phyloP scores from a whole-genome alignment of 2,329 filamentous ascomycete genomes.

The Venturia oleaginea region DNA sequence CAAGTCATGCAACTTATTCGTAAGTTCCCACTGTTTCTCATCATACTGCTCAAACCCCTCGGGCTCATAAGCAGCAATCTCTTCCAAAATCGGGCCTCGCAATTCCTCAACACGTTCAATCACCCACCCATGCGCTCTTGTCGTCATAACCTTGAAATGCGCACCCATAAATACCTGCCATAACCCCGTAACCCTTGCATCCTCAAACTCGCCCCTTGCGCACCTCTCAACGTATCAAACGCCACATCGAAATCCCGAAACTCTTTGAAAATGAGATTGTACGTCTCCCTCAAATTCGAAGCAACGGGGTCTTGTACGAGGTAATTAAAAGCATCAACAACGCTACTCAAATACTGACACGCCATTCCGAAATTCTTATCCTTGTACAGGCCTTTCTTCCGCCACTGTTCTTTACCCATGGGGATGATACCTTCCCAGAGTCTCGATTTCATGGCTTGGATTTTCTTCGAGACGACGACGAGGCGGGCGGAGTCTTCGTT shows the following conservation, averaged over 20 bases:
- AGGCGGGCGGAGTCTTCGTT: slow-evolving; percentile 1
- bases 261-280: neutral
- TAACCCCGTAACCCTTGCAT: neutral
- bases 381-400: neutral
- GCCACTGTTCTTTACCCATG: slow-evolving; percentile 1
- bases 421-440: slow-evolving; percentile 2
- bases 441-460: slow-evolving; percentile 1
- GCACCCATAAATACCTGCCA: neutral
- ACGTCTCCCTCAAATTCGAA: neutral
- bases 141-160: neutral
- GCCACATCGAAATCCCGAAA: neutral
- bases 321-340: neutral
- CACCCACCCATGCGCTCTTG: neutral
- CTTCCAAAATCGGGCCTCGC: neutral
- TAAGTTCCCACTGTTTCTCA: slow-evolving; percentile 1
- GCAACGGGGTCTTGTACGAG: neutral
- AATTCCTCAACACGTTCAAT: neutral
- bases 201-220: neutral
- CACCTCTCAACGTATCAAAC: neutral
- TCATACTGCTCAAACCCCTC: neutral
- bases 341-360: neutral
- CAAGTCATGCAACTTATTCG: slow-evolving; percentile 3
- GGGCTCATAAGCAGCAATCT: neutral
- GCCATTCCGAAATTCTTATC: slow-evolving; percentile 2
- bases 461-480: neutral